phyloP scores from a whole-genome alignment of 306 rosid species.

The Comarum palustre region DNA sequence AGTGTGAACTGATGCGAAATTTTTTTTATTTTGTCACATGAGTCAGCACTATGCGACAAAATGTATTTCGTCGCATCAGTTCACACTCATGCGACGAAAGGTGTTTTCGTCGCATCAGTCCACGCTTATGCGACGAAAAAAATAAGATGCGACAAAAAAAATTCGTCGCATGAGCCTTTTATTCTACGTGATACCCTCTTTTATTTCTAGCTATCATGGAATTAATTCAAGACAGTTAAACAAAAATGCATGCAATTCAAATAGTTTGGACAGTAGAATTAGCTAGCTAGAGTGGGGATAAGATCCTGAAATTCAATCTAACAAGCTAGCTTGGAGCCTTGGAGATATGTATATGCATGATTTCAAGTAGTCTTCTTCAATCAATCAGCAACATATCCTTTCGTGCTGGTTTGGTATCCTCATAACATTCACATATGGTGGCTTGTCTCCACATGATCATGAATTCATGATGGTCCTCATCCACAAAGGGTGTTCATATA shows the following conservation, averaged over 20 bases:
- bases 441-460: constrained; percentile 16
- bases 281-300: neutral
- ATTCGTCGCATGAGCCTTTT: too few species aligned
- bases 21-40: too few species aligned
- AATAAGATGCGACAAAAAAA: too few species aligned
- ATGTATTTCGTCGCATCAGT: too few species aligned
- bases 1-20: too few species aligned
- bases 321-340: neutral
- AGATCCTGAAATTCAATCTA: neutral
- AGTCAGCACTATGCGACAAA: too few species aligned
- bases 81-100: too few species aligned
- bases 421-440: neutral
- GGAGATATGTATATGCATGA: neutral
- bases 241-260: neutral
- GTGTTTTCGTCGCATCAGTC: too few species aligned
- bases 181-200: too few species aligned
- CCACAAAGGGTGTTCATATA: neutral
- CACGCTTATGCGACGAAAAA: too few species aligned
- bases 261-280: neutral
- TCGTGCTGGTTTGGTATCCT: constrained; percentile 18
- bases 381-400: neutral
- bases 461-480: neutral
- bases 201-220: neutral
- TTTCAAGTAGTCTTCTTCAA: neutral
- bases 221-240: neutral